Evolutionary conservation across 306 rosid species (phyloP).

Genomic region (Ceratonia siliqua): DNA sequence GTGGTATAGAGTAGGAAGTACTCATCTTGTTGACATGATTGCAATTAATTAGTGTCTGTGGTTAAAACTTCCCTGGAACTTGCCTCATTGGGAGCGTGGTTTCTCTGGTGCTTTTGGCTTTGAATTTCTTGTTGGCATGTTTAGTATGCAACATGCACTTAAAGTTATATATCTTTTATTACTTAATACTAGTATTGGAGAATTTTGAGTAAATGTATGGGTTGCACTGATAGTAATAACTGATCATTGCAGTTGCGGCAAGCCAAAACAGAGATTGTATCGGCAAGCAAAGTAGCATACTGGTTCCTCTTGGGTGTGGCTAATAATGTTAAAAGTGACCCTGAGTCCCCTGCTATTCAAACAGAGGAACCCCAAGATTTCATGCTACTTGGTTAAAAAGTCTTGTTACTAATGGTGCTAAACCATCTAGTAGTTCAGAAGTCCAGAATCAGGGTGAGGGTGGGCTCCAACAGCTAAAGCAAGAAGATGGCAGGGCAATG

Average conservation of each 20-base stretch:
- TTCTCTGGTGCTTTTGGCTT: constrained; percentile 10
- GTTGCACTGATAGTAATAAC: constrained; percentile 18
- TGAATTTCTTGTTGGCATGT: not conserved
- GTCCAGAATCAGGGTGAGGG: constrained; percentile 55
- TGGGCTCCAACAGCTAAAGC: constrained; percentile 34
- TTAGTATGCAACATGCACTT: not conserved
- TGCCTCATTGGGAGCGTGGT: not conserved
- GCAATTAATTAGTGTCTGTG: not conserved
- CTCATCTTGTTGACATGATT: too few species aligned
- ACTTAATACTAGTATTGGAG: not conserved
- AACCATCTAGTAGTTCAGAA: constrained; percentile 82
- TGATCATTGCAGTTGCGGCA: constrained; percentile 78
- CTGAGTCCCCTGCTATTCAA: constrained; percentile 66
- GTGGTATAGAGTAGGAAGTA: too few species aligned
- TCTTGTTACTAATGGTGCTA: constrained; percentile 76
- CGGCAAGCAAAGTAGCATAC: constrained; percentile 97
- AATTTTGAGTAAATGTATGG: not conserved
- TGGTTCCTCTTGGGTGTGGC: constrained; percentile 79
- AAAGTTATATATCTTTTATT: not conserved
- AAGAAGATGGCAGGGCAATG: constrained; percentile 44
- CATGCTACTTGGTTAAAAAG: constrained; percentile 89
- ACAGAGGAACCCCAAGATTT: constrained; percentile 67
- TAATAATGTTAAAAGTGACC: constrained; percentile 51
- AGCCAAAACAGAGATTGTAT: constrained; percentile 89
- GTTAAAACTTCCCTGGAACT: constrained; percentile 1